Base-by-base conservation (phyloP, 2,329 filamentous ascomycete species). In the Onygenales sp. region DNA sequence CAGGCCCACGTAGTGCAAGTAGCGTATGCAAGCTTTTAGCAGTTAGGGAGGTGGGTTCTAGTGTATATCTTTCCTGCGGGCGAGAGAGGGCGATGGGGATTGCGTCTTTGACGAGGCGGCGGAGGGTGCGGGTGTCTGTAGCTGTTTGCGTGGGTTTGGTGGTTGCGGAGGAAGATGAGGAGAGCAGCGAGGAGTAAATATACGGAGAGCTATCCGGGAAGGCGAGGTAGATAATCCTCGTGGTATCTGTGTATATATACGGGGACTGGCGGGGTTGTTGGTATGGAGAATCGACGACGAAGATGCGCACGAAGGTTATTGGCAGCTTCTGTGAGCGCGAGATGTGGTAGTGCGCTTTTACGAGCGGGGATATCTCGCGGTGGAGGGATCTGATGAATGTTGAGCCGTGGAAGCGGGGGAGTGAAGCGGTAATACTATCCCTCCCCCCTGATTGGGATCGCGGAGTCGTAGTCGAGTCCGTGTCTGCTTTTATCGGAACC, bases 311-410 rank as follows among this genome's bases (percentile, higher is more conserved):
- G 31, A 93, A 75, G 1, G 87, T 78, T 3, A 93, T 73, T 0
- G 87, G 82, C 7, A 74, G 61, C 1, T 78, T 75, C 51, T 79
- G 76, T 51, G 87, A 85, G n/a, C 85, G 81, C 59, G 86, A 83
- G 56, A 93, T 81, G 61, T 88, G 85, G 67, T 89, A 93, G 69
- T 94, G 87, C 5, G 87, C 86, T 68, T 93, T 94, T 60, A 91
- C 81, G 55, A 93, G 79, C 1, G 89, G 87, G 1, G 88, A 76
- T 14, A 90, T 79, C 63, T 91, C 84, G 42, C 77, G 75, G 60
- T 91, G 86, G 2, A 95, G 79, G 59, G 85, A 86, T 58, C 82
- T 81, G 39, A 94, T 75, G 66, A 95, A 95, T 0, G 85, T 87
- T 4, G 86, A 82, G 1, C 88, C 86, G 63, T 94, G 87, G 62